These are phyloP conservation scores for Jaapia argillacea DNA, from an alignment of 768 basidiomycete genomes.

Conservation along the genomic window DNA sequence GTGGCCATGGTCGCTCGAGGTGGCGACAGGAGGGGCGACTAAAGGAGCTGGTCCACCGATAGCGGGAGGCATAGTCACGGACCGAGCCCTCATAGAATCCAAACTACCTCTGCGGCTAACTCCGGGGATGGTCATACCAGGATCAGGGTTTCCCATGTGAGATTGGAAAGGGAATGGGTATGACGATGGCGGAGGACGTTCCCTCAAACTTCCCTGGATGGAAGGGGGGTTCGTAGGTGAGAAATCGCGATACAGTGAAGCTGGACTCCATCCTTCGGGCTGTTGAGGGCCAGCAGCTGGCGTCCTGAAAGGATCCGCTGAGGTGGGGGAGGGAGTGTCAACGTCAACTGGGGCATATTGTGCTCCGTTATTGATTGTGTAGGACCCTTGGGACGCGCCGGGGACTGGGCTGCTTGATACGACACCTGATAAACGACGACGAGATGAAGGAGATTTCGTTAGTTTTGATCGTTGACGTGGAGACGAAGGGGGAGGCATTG, in stretches of 20 bases:
- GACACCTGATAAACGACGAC: too few species aligned
- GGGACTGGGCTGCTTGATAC: not conserved
- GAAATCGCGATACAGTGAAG: constrained; percentile 8
- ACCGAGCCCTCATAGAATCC: constrained; percentile 19
- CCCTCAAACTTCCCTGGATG: not conserved
- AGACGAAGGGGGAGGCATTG: too few species aligned
- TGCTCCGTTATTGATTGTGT: not conserved
- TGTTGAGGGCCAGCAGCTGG: constrained; percentile 15
- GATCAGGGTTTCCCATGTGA: constrained; percentile 59
- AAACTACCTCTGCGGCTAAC: constrained; percentile 30
- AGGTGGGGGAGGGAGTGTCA: not conserved
- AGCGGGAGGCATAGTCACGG: too few species aligned
- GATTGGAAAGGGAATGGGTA: constrained; percentile 15
- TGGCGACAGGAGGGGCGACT: too few species aligned
- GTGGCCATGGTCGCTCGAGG: too few species aligned
- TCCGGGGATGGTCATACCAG: constrained; percentile 31
- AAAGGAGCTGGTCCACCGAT: too few species aligned
- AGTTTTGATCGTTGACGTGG: too few species aligned
- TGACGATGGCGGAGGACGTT: not conserved
- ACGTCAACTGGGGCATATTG: too few species aligned
- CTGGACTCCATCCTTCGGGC: constrained; percentile 7
- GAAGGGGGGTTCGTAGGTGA: constrained; percentile 2
- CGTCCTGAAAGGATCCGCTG: constrained; percentile 1
- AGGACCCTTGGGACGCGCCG: too few species aligned
- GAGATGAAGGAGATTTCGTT: too few species aligned